Conservation (phyloP, 495 filamentous ascomycete species). For the Letharia columbiana region DNA sequence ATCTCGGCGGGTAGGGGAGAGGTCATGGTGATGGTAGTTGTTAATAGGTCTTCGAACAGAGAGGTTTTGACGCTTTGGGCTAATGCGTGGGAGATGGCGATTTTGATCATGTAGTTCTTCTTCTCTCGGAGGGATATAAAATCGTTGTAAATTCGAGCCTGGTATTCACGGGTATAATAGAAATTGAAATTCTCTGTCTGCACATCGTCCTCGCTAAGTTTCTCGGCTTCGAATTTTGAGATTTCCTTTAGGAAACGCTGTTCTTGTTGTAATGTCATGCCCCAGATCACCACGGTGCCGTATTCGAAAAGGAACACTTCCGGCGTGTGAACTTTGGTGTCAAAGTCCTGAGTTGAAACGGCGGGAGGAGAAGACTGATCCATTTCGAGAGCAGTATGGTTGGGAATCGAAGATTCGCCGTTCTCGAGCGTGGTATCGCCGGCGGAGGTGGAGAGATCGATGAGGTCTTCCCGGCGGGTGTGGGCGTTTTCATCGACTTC, state of each 20-base stretch:
- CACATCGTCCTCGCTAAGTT: slow-evolving; percentile 74
- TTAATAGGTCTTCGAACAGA: slow-evolving; percentile 92
- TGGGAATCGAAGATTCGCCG: slow-evolving; percentile 23
- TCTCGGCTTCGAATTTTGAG: slow-evolving; percentile 89
- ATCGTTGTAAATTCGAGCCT: slow-evolving; percentile 97
- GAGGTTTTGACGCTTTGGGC: slow-evolving; percentile 97
- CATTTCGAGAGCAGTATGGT: slow-evolving; percentile 41
- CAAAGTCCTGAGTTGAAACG: slow-evolving; percentile 43
- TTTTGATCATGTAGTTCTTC: slow-evolving; percentile 92
- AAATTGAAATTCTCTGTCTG: slow-evolving; percentile 98
- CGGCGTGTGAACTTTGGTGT: slow-evolving; percentile 75
- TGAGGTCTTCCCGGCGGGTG: slow-evolving; percentile 43
- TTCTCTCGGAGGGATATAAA: slow-evolving; percentile 92
- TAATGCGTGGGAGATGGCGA: slow-evolving; percentile 91
- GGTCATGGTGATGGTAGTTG: slow-evolving; percentile 80
- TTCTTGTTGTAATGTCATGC: slow-evolving; percentile 81
- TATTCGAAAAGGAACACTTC: slow-evolving; percentile 97
- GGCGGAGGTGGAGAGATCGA: slow-evolving; percentile 39
- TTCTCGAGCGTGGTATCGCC: slow-evolving; percentile 29
- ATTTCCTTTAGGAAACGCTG: slow-evolving; percentile 85
- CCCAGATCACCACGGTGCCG: slow-evolving; percentile 99
- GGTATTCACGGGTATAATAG: slow-evolving; percentile 95
- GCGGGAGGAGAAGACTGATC: slow-evolving; percentile 21
- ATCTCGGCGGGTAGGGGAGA: slow-evolving; percentile 86
- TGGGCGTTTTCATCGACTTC: slow-evolving; percentile 47